Evolutionary conservation across 768 basidiomycete species (phyloP).

Genomic region (Holtermanniella nyarrowii): DNA sequence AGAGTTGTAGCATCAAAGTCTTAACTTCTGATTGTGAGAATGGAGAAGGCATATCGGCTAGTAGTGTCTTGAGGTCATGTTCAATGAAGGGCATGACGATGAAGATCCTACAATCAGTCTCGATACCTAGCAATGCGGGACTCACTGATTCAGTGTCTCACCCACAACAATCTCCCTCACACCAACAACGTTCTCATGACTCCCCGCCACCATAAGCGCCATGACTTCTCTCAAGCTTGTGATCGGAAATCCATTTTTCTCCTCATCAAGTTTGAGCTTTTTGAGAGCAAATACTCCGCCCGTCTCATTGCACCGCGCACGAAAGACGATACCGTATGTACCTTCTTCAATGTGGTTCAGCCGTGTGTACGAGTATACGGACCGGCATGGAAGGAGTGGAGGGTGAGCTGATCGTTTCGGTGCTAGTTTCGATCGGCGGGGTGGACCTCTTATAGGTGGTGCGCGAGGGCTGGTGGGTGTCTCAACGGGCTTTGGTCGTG

Average conservation of each 20-base stretch:
- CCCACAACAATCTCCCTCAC: slow-evolving; percentile 96
- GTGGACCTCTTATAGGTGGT: background rate
- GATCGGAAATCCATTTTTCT: slow-evolving; percentile 97
- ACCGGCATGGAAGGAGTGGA: slow-evolving; percentile 70
- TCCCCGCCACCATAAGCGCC: slow-evolving; percentile 78
- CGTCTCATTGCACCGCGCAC: slow-evolving; percentile 88
- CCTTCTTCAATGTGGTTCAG: slow-evolving; percentile 98
- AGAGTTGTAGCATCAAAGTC: slow-evolving; percentile 82
- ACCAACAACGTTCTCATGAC: slow-evolving; percentile 93
- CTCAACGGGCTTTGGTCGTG: background rate
- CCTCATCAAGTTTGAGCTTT: slow-evolving; percentile 95
- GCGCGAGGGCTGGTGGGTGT: slow-evolving; percentile 1
- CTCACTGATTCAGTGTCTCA: slow-evolving; percentile 96
- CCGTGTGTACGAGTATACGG: slow-evolving; percentile 85
- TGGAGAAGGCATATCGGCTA: slow-evolving; percentile 88
- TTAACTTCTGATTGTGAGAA: slow-evolving; percentile 98
- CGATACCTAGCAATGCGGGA: slow-evolving; percentile 30
- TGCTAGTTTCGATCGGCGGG: slow-evolving; percentile 19
- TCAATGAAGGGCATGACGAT: slow-evolving; percentile 99
- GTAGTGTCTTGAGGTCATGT: slow-evolving; percentile 92
- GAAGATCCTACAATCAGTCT: slow-evolving; percentile 59
- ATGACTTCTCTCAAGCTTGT: slow-evolving; percentile 90
- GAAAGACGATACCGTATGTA: slow-evolving; percentile 91
- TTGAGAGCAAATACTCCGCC: slow-evolving; percentile 95
- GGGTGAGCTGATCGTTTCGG: slow-evolving; percentile 71